phyloP scores from a whole-genome alignment of 192 early-diverging fungal genomes.

The Linderina pennispora region DNA sequence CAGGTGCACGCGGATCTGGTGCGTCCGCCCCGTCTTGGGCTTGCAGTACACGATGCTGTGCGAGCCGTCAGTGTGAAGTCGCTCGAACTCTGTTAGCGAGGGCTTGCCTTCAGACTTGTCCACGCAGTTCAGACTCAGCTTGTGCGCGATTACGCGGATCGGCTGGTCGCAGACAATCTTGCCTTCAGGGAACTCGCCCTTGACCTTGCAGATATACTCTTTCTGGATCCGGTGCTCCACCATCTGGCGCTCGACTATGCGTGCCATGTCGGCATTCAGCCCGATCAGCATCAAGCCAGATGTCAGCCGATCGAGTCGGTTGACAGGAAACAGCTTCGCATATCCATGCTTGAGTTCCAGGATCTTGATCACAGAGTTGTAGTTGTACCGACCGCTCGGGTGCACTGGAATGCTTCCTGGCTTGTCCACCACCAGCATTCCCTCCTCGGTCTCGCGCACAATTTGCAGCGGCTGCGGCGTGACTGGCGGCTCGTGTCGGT shows the following conservation, averaged over 20 bases:
- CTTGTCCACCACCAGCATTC: conserved; percentile 82
- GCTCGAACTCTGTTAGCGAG: conserved; percentile 71
- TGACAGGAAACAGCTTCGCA: conserved; percentile 59
- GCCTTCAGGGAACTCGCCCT: conserved; percentile 77
- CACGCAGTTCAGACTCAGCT: conserved; percentile 84
- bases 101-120: conserved; percentile 71
- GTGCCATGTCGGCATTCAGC: conserved; percentile 50
- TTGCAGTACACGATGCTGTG: conserved; percentile 73
- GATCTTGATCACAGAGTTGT: conserved; percentile 75
- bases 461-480: conserved; percentile 58
- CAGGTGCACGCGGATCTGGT: conserved; percentile 96
- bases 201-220: conserved; percentile 82
- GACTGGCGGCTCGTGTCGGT: conserved; percentile 95
- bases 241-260: conserved; percentile 61
- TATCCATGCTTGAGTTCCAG: conserved; percentile 56
- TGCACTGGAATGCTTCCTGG: conserved; percentile 84
- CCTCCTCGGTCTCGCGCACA: conserved; percentile 53
- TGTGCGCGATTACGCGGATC: conserved; percentile 77
- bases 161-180: conserved; percentile 66
- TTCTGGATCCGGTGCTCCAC: conserved; percentile 65
- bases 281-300: conserved; percentile 87
- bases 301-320: conserved; percentile 90
- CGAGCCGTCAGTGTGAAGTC: conserved; percentile 53
- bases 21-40: conserved; percentile 89
- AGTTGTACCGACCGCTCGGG: conserved; percentile 77